A percentile compares a stretch with the other conserved stretches of the same genome.
Conservation (phyloP, 2,329 filamentous ascomycete species). For the Penicillium rolfsii region DNA sequence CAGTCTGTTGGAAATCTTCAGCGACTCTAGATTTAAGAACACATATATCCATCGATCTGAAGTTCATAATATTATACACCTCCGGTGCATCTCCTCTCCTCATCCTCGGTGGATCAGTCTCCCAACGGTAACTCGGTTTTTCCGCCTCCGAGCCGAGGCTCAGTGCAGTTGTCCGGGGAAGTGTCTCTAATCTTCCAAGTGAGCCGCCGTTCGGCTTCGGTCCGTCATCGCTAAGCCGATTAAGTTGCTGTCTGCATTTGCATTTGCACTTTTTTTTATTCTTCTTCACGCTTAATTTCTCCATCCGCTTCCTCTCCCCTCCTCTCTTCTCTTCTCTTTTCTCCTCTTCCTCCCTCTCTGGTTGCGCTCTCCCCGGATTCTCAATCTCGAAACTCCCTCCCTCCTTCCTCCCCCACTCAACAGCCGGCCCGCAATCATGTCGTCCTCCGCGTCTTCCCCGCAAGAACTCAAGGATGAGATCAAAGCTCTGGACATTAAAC, state of each 20-base stretch:
- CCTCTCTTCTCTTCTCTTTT: slow-evolving; percentile 5
- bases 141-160: slow-evolving; percentile 31
- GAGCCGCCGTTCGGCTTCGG: slow-evolving; percentile 27
- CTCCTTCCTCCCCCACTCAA: slow-evolving; percentile 9
- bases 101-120: background rate
- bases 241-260: slow-evolving; percentile 11
- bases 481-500: slow-evolving; percentile 34
- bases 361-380: background rate
- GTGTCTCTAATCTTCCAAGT: background rate
- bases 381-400: background rate
- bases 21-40: background rate
- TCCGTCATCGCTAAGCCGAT: slow-evolving; percentile 16
- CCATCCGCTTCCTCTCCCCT: slow-evolving; percentile 4
- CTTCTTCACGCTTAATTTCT: slow-evolving; percentile 10
- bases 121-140: slow-evolving; percentile 19
- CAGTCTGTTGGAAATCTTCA: background rate
- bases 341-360: background rate
- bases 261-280: slow-evolving; percentile 2
- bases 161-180: slow-evolving; percentile 25
- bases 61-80: background rate
- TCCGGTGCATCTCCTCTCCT: background rate
- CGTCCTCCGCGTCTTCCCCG: slow-evolving; percentile 35
- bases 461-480: slow-evolving; percentile 37
- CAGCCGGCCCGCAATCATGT: slow-evolving; percentile 31
- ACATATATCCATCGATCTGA: background rate